phyloP scores from a whole-genome alignment of 352 stramenopile genomes.

The Stephanocyclus meneghinianus region DNA sequence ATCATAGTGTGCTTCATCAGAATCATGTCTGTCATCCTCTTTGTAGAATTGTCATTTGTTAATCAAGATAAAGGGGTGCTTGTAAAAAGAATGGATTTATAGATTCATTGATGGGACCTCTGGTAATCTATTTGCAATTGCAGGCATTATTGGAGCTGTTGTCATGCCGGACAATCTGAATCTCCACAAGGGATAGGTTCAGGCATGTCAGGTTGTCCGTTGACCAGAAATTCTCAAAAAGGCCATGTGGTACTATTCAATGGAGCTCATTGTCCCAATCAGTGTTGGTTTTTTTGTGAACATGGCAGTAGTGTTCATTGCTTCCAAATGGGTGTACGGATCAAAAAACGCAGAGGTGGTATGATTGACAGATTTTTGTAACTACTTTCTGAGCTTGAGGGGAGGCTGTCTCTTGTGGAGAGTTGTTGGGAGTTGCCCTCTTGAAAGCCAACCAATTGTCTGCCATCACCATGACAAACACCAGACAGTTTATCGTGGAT shows the following conservation, averaged over 20 bases:
- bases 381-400: conserved; percentile 58
- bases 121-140: conserved; percentile 82
- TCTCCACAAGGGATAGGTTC: conserved; percentile 90
- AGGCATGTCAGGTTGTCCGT: conserved; percentile 48
- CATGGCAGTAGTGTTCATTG: conserved; percentile 90
- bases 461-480: conserved; percentile 96
- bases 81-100: conserved; percentile 83
- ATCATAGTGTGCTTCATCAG: conserved; percentile 91
- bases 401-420: conserved; percentile 83
- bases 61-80: conserved; percentile 82
- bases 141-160: conserved; percentile 90
- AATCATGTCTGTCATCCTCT: conserved; percentile 92
- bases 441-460: conserved; percentile 91
- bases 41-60: conserved; percentile 88
- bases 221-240: conserved; percentile 42
- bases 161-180: conserved; percentile 97
- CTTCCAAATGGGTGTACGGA: conserved; percentile 91
- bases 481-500: conserved; percentile 96
- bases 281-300: conserved; percentile 95
- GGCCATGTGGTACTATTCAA: conserved; percentile 87
- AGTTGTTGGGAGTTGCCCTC: conserved; percentile 92
- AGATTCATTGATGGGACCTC: conserved; percentile 57
- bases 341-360: conserved; percentile 68
- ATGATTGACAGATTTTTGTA: conserved; percentile 65
- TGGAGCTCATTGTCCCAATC: conserved; percentile 89